Base-by-base conservation (phyloP, 2,329 filamentous ascomycete species). In the Paecilomyces formosus region DNA sequence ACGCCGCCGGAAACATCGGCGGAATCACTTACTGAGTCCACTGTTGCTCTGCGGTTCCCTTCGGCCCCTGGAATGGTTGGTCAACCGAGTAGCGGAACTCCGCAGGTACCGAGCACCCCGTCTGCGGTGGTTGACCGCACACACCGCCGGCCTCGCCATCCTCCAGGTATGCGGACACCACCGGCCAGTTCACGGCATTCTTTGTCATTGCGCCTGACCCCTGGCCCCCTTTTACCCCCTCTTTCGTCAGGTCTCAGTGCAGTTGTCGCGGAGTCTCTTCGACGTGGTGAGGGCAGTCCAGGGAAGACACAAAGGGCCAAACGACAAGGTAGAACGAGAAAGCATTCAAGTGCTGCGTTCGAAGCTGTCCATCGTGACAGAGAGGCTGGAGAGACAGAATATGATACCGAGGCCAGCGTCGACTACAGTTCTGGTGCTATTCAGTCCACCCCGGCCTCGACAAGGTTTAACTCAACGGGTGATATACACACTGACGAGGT, bases 241-340 rank as follows among this genome's bases (percentile, higher is more conserved):
- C 75, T 88, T 1, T 85, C 82, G 1, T 81, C 80, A 1, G 82
- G 81, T 0, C 76, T 89, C 15, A 84, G 79, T 66, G 85, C 82
- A 1, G 82, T 88, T 54, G 84, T 88, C 5, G 85, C 85, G 8
- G 85, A 88, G 62, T 81, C 84, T 22, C 75, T 88, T 26, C 80
- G 85, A n/a, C 80, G 83, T 15, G 82, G 83, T 13, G 76, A 82
- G 60, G 78, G 78, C 8, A 74, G 72, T 22, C 69, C 75, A 18
- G 63, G 64, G 21, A 72, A 70, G 56, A 67, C 70, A 35, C 71
- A 73, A 24, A 65, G 64, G 52, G 64, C 60, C 5, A 60, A 62
- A 53, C 66, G 67, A 9, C 66, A 63, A 56, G 57, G 61, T 6
- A 65, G 67, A 22, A 69, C 67, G 30, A 65, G 71, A 53, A 67